Conservation (phyloP, 352 stramenopile genomes). For the Blastocystis sp. region DNA sequence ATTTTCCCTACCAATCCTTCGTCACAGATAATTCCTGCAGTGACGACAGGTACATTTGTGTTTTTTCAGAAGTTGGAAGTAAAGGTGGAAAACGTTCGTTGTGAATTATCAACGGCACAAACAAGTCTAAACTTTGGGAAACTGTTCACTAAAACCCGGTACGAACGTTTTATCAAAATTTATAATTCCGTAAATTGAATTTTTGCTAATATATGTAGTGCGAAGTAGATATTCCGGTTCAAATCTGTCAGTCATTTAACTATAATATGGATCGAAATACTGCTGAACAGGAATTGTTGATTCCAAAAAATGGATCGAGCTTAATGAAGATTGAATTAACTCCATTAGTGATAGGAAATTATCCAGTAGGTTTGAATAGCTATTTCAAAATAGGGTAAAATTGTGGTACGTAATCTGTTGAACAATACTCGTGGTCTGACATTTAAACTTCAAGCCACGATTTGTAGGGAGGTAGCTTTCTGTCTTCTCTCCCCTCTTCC, state of each 20-base stretch:
- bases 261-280: constrained; percentile 7
- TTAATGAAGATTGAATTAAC: not conserved
- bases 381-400: not conserved
- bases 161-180: not conserved
- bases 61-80: not conserved
- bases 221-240: not conserved
- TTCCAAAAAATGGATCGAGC: not conserved
- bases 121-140: constrained; percentile 31
- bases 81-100: not conserved
- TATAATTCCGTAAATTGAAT: not conserved
- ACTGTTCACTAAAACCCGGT: constrained; percentile 38
- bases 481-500: not conserved
- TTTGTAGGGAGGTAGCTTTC: constrained; percentile 13
- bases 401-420: constrained; percentile 19
- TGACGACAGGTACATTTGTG: not conserved
- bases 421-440: not conserved
- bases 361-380: not conserved
- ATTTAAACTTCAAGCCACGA: constrained; percentile 21
- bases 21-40: not conserved
- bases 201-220: not conserved
- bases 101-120: not conserved
- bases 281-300: not conserved
- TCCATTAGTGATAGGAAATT: not conserved
- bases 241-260: constrained; percentile 36
- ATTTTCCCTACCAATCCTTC: not conserved